A percentile compares a stretch with the other conserved stretches of the same genome.
Conservation (phyloP, 1,139 yeast genomes). For the Diutina sp. region DNA sequence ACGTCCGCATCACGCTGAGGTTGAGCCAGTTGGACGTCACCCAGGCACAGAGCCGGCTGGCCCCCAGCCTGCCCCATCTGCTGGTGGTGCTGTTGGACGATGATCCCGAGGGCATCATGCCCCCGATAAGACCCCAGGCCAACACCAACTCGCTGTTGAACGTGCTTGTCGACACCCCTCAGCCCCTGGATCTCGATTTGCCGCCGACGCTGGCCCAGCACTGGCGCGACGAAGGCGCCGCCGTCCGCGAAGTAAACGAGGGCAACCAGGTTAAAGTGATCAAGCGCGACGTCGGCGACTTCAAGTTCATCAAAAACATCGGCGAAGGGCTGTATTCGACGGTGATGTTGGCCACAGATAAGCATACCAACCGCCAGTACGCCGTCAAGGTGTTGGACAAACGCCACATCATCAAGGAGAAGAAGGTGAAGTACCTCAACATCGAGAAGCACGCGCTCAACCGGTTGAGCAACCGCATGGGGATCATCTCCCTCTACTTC, state of each 20-base stretch:
- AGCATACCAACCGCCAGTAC: slow-evolving; percentile 56
- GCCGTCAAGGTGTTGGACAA: slow-evolving; percentile 91
- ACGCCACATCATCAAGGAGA: slow-evolving; percentile 87
- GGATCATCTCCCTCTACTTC: slow-evolving; percentile 77
- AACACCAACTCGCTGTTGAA: slow-evolving; percentile 25
- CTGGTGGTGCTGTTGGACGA: slow-evolving; percentile 14
- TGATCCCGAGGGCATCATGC: slow-evolving; percentile 8
- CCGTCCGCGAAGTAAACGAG: slow-evolving; percentile 13
- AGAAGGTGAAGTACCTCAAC: slow-evolving; percentile 77
- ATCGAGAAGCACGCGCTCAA: slow-evolving; percentile 91
- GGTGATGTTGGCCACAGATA: slow-evolving; percentile 76
- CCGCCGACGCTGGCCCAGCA: slow-evolving; percentile 4
- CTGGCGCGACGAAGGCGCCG: slow-evolving; percentile 31
- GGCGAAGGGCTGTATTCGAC: slow-evolving; percentile 98
- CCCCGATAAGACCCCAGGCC: slow-evolving; percentile 11
- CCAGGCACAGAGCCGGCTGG: slow-evolving; percentile 6
- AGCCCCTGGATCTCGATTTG: not conserved
- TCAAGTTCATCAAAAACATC: slow-evolving; percentile 70
- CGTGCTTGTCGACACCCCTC: slow-evolving; percentile 17
- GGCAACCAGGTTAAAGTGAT: slow-evolving; percentile 13
- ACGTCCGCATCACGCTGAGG: slow-evolving; percentile 17
- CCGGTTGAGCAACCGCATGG: slow-evolving; percentile 56
- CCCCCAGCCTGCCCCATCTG: slow-evolving; percentile 9
- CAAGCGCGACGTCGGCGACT: slow-evolving; percentile 68
- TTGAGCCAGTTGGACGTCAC: slow-evolving; percentile 14